Base-by-base conservation (phyloP, 176 grass and related monocot genomes). In the Ampelocalamus luodianensis region DNA sequence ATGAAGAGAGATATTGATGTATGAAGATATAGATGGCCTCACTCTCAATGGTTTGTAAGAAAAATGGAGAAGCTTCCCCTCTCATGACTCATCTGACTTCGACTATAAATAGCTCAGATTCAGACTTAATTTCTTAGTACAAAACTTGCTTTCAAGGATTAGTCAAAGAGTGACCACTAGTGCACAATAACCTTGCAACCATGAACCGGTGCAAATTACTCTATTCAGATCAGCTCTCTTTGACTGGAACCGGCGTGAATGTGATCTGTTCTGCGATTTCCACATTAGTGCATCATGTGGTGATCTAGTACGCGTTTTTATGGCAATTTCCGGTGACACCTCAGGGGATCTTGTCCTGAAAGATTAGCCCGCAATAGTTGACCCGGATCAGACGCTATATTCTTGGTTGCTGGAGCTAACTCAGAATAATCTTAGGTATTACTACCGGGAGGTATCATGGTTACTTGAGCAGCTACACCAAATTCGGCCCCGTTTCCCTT, bases 321-420 rank as follows among this genome's bases (percentile, higher is more conserved):
- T 62, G 65, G 72, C 72, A 37, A 56, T 58, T 24, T 10, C 53
- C 16, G 9, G 71, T 36, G 38, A 14, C 56, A 54, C 2, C 70
- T 55, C 27, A 1, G 49, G 65, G 27, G 37, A 48, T 42, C 83
- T 80, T 68, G 43, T 12, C 78, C 15, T 64, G 5, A 42, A 11
- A 59, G 42, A 38, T 29, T 43, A 50, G 88, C 53, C 34, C 64
- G 45, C 72, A 82, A 65, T 59, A 5, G 65, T 83, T 90, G 79
- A 86, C 84, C 65, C 79, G 44, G 71, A 85, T 63, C 88, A 5
- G 72, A 61, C 53, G 78, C 70, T 69, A 13, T 4, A 27, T 39
- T 50, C 23, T n/a, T 60, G 23, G 55, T 48, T 59, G 83, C 64
- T 78, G 51, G 3, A 67, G 32, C 74, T 39, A 55, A 23, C 4